These are phyloP conservation scores for Lactarius quietus DNA, from an alignment of 768 basidiomycete species.

Conservation along the genomic window DNA sequence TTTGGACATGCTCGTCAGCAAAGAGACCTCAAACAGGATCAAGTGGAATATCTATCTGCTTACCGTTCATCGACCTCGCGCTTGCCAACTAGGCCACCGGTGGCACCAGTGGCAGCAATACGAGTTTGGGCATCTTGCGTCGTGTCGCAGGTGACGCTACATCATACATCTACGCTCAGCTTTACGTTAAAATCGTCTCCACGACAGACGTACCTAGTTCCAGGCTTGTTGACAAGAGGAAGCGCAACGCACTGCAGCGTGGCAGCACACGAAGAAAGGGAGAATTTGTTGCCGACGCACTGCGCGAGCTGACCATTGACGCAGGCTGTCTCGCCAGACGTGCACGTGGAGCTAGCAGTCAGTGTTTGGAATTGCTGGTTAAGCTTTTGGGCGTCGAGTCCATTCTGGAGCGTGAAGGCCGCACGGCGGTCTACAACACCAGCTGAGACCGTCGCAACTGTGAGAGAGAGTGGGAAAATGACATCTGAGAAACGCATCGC, in stretches of 20 bases:
- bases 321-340: conserved; percentile 32
- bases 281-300: conserved; percentile 28
- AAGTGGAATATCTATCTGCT: not conserved
- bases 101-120: conserved; percentile 27
- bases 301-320: conserved; percentile 23
- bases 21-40: not conserved
- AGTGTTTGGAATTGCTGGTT: conserved; percentile 27
- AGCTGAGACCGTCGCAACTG: conserved; percentile 15
- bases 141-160: conserved; percentile 28
- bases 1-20: not conserved
- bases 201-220: conserved; percentile 32
- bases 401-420: conserved; percentile 28
- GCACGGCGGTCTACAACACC: conserved; percentile 19
- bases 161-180: not conserved
- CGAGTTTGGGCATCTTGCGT: conserved; percentile 25
- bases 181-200: not conserved
- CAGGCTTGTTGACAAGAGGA: conserved; percentile 33
- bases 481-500: conserved; percentile 18
- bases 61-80: conserved; percentile 12
- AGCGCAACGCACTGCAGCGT: conserved; percentile 29
- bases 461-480: conserved; percentile 3
- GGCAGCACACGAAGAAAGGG: conserved; percentile 16
- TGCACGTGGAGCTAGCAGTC: conserved; percentile 34
- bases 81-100: conserved; percentile 23
- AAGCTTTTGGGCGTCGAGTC: conserved; percentile 29